phyloP scores from a whole-genome alignment of 495 filamentous ascomycete genomes.

The Viridothelium virens region DNA sequence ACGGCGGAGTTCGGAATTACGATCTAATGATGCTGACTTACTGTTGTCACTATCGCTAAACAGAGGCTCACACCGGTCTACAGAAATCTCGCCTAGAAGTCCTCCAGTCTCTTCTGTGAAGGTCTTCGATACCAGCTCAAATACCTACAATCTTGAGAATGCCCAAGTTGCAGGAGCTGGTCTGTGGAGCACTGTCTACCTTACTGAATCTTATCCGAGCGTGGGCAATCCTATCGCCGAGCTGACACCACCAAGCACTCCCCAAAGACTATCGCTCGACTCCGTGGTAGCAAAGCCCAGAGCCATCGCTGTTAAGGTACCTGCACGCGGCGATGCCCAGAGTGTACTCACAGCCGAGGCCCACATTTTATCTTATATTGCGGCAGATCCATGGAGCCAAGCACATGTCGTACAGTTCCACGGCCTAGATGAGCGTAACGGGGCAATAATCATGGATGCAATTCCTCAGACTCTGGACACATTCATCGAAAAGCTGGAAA shows the following conservation, averaged over 20 bases:
- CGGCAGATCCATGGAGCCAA: slow-evolving; percentile 32
- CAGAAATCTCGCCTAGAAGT: neutral
- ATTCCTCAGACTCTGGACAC: slow-evolving; percentile 45
- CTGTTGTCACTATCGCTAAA: neutral
- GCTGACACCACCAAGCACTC: slow-evolving; percentile 44
- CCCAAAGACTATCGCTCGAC: slow-evolving; percentile 25
- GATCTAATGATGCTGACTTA: neutral
- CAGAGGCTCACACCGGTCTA: neutral
- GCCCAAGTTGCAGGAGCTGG: slow-evolving; percentile 43
- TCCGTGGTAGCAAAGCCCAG: slow-evolving; percentile 24
- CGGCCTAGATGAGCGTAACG: slow-evolving; percentile 44
- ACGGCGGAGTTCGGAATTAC: neutral
- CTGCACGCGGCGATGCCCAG: slow-evolving; percentile 42
- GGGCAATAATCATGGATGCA: slow-evolving; percentile 48
- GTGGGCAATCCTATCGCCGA: slow-evolving; percentile 7
- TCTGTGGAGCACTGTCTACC: slow-evolving; percentile 56
- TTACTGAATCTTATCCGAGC: slow-evolving; percentile 27
- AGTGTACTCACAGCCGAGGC: slow-evolving; percentile 48
- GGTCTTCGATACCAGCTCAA: neutral
- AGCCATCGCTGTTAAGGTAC: slow-evolving; percentile 50
- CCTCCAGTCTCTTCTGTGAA: neutral
- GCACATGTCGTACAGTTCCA: slow-evolving; percentile 48
- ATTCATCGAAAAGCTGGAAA: slow-evolving; percentile 37
- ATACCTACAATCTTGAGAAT: slow-evolving; percentile 27
- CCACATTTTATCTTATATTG: slow-evolving; percentile 43